Conservation (phyloP, 352 stramenopile species). For the Pythium coloratum region DNA sequence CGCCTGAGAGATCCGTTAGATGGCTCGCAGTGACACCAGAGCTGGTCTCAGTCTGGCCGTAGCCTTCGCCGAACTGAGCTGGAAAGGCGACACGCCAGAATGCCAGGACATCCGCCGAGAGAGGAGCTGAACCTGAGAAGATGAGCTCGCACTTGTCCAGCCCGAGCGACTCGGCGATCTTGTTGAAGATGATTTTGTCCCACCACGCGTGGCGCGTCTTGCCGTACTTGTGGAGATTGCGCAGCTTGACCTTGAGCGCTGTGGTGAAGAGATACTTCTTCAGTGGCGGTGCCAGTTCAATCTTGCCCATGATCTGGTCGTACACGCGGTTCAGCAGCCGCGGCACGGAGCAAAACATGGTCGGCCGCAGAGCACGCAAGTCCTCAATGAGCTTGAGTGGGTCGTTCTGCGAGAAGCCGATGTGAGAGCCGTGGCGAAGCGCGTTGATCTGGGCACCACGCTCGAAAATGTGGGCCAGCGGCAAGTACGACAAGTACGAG, state of each 20-base stretch:
- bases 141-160: conserved; percentile 86
- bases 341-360: conserved; percentile 92
- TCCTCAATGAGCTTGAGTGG: conserved; percentile 91
- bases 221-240: conserved; percentile 65
- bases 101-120: conserved; percentile 91
- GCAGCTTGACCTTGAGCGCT: conserved; percentile 58
- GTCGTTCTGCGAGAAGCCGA: conserved; percentile 94
- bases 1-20: conserved; percentile 47
- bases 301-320: conserved; percentile 89
- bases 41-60: conserved; percentile 96
- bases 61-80: conserved; percentile 90
- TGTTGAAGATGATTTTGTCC: conserved; percentile 94
- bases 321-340: conserved; percentile 96
- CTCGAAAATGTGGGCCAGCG: conserved; percentile 97
- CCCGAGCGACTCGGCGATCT: conserved; percentile 90
- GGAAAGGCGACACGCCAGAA: conserved; percentile 94
- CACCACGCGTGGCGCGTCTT: conserved; percentile 75
- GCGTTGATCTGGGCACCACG: conserved; percentile 55
- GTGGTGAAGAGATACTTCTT: conserved; percentile 83
- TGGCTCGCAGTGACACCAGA: conserved; percentile 70
- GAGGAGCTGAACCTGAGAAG: conserved; percentile 92
- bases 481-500: conserved; percentile 95
- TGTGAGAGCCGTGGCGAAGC: conserved; percentile 69
- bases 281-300: conserved; percentile 62
- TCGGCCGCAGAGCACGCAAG: conserved; percentile 88